Percentiles rank a stretch among this genome's conserved stretches.
Conservation (phyloP, 2,329 filamentous ascomycete species). For the Truncatella angustata region DNA sequence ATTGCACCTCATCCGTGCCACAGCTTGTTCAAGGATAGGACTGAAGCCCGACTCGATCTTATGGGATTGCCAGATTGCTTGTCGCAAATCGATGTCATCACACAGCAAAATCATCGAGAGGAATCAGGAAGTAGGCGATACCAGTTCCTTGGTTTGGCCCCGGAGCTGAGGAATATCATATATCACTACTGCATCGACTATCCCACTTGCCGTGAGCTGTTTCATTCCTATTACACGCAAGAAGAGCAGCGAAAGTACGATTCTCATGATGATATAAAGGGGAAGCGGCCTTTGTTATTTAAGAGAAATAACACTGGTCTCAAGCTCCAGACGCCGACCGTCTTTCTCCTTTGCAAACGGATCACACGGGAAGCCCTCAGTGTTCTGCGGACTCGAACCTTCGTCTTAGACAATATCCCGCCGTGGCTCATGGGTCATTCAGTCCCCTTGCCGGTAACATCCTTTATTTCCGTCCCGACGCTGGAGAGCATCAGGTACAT, state of each 20-base stretch:
- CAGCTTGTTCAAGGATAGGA: too few species aligned
- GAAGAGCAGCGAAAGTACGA: slow-evolving; percentile 13
- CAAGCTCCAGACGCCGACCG: slow-evolving; percentile 26
- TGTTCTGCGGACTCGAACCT: slow-evolving; percentile 21
- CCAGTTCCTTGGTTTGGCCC: slow-evolving; percentile 29
- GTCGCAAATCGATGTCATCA: neutral
- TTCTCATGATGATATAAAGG: neutral
- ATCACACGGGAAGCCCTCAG: slow-evolving; percentile 31
- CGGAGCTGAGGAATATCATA: slow-evolving; percentile 34
- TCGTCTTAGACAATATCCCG: slow-evolving; percentile 34
- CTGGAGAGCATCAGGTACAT: slow-evolving; percentile 30
- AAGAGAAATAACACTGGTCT: slow-evolving; percentile 6
- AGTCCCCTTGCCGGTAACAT: slow-evolving; percentile 22
- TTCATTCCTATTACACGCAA: slow-evolving; percentile 27
- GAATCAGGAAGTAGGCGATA: neutral
- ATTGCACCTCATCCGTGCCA: too few species aligned
- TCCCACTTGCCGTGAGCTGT: slow-evolving; percentile 27
- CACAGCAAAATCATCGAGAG: neutral
- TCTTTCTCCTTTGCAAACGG: slow-evolving; percentile 33
- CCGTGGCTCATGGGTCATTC: slow-evolving; percentile 28
- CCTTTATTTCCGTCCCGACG: slow-evolving; percentile 28
- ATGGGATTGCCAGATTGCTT: neutral
- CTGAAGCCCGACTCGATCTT: too few species aligned
- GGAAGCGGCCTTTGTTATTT: neutral
- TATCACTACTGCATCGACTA: slow-evolving; percentile 28